Evolutionary conservation across 805 yeast species (phyloP), one percentile per base, ranked within the genome.

Genomic region (Candida stauntonica): DNA sequence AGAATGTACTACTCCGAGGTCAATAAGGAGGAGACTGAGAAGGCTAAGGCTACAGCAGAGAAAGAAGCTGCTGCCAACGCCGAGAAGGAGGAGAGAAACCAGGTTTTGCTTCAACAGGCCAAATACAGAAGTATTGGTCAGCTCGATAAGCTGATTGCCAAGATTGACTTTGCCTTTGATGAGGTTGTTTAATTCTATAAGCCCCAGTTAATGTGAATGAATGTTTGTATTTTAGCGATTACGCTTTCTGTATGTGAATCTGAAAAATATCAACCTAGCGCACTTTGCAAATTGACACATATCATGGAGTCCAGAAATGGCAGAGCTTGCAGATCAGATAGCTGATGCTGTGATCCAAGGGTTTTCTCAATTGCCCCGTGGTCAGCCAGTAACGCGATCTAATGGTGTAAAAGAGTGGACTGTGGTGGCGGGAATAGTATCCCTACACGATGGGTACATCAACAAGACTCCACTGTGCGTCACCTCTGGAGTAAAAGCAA

Each of bases 361-460:
- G n/a, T 41, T 43, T 30, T 12, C 32, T 7, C 20, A 26, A 15
- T 38, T 41, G 2, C 34, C 36, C 1, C 15, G 62, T 27, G 86
- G 86, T 1, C 80, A 77, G 55, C 95, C 95, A 0, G 52, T 56
- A 0, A 47, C 57, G 1, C 66, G 84, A 27, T 73, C 88, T 3
- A 82, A 85, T 51, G 85, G 86, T 0, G 63, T 67, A 0, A 55
- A 61, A 28, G 96, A 89, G 62, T 87, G 95, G 88, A 86, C 96
- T 0, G 85, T 87, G 0, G 50, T 88, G 14, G 86, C 95, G 0
- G 82, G 89, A 0, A 51, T 88, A 0, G 88, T 85, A 0, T 74
- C 76, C 0, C 29, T 57, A 16, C 46, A 46, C 16, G 34, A 38
- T 15, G 39, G 35, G 26, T 29, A 23, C 9, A 19, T 38, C 14